Base-by-base conservation (phyloP, 1,284 basidiomycete species). In the Singerocomus rubriflavus region DNA sequence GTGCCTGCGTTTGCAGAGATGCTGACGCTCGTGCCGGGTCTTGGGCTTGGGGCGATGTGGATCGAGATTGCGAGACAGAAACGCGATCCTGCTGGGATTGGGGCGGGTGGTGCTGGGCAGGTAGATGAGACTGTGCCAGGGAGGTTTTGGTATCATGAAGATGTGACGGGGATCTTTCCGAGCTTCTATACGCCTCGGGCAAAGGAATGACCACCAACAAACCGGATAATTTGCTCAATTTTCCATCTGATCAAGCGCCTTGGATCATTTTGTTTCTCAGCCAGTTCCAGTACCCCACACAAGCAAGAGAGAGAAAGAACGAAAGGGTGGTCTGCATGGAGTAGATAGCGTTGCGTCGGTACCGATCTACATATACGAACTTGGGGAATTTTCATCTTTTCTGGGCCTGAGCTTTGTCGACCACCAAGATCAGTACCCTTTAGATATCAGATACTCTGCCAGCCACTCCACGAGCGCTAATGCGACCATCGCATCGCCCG, bases 361-460 rank as follows among this genome's bases (percentile, higher is more conserved):
- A 48, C 11, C 7, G 32, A 49, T 60, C 38, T 52, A 53, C 40
- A 29, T 48, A 30, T 27, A n/a, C n/a, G 36, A 44, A 44, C 9
- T 45, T 31, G 34, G 21, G 35, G 8, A 31, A 44, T 35, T n/a
- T 25, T 25, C 30, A 39, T 14, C 25, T 14, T 39, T 26, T 16
- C n/a, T n/a, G n/a, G n/a, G 25, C 25, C n/a, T 29, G 16, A 32
- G 10, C n/a, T n/a, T 11, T 10, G 12, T 33, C 6, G 6, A 42
- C 31, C 16, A 9, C 13, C 26, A 10, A 25, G 9, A 47, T 61
- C 56, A 64, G 4, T 55, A 64, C 5, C 59, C 63, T 35, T 51
- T 37, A 4, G 52, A 66, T 64, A 88, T 88, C 64, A 96, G 77
- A 72, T 93, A 93, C 67, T 93, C 89, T 26, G 84, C 92, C 25